Evolutionary conservation across 805 yeast genomes (phyloP), one percentile per base, ranked within the genome.

Genomic region (Saccharomycopsis microspora): DNA sequence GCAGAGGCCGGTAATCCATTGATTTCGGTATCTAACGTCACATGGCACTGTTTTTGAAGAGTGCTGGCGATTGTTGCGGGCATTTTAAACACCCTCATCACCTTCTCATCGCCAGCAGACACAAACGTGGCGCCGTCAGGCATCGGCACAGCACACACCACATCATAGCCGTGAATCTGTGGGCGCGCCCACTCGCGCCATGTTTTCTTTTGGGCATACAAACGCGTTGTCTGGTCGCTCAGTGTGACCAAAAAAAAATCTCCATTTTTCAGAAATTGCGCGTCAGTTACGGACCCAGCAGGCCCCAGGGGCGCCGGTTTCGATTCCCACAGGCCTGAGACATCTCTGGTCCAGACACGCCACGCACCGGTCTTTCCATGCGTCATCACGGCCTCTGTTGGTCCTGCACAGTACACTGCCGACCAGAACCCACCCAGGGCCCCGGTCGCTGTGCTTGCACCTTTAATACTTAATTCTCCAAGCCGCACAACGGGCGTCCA

Each of bases 401-500:
- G 58, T 4, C 53, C 49, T 32, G 69, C 64, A 44, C 82, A 74
- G 97, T 97, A 93, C 30, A 81, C 58, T 41, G 80, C 72, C 3
- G 74, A 64, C 82, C 82, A 78, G 56, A 80, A 78, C 5, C 85
- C 85, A 58, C 85, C 85, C 4, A 82, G 79, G 0, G 98, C 83
- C 5, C 99, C 99, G 0, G 98, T 93, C 3, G 98, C 98, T 0
- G 98, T 88, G 3, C 95, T 84, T 0, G 99, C 96, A 57, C 99
- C 99, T 64, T 93, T 90, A 44, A 88, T 83, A 40, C 95, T 82
- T 51, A 93, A 71, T 57, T 94, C 97, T 42, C 99, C 99, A 19
- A 93, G 66, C 55, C 97, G 69, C 19, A 80, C 68, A 5, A 72
- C 72, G 45, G 94, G 83, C 27, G 85, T 71, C 98, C 98, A 93